Evolutionary conservation across 2,329 filamentous ascomycete species (phyloP).

Genomic region (Exophiala sp.): DNA sequence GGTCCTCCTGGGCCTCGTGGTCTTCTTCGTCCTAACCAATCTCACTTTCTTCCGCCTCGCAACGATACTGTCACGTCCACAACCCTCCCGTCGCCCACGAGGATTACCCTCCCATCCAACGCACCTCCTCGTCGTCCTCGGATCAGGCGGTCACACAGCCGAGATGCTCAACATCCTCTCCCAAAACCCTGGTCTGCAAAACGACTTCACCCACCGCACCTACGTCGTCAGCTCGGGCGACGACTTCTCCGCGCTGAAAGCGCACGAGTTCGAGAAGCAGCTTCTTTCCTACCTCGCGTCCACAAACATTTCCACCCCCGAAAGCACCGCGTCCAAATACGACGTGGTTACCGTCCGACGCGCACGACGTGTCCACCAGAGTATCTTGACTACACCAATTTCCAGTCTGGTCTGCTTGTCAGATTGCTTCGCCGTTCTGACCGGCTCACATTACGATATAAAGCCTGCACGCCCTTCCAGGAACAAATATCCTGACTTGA

Average conservation of each 20-base stretch:
- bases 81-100: neutral
- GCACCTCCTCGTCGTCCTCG: constrained; percentile 77
- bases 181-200: constrained; percentile 45
- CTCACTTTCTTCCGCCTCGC: constrained; percentile 20
- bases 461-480: constrained; percentile 16
- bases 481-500: constrained; percentile 62
- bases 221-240: constrained; percentile 81
- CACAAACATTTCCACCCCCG: neutral
- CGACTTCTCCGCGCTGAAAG: constrained; percentile 62
- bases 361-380: constrained; percentile 77
- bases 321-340: constrained; percentile 58
- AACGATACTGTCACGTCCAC: constrained; percentile 7
- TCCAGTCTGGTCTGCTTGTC: constrained; percentile 61
- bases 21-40: constrained; percentile 15
- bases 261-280: constrained; percentile 61
- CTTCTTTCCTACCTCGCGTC: constrained; percentile 56
- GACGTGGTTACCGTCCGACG: constrained; percentile 68
- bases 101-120: constrained; percentile 34
- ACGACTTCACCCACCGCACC: constrained; percentile 62
- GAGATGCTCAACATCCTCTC: constrained; percentile 88
- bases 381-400: constrained; percentile 58
- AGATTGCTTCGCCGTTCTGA: constrained; percentile 58
- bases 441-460: constrained; percentile 37
- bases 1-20: constrained; percentile 3
- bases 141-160: constrained; percentile 88